A percentile compares a stretch with the other conserved stretches of the same genome.
phyloP scores from a whole-genome alignment of 1,284 basidiomycete species.

The Ganoderma multipileum region DNA sequence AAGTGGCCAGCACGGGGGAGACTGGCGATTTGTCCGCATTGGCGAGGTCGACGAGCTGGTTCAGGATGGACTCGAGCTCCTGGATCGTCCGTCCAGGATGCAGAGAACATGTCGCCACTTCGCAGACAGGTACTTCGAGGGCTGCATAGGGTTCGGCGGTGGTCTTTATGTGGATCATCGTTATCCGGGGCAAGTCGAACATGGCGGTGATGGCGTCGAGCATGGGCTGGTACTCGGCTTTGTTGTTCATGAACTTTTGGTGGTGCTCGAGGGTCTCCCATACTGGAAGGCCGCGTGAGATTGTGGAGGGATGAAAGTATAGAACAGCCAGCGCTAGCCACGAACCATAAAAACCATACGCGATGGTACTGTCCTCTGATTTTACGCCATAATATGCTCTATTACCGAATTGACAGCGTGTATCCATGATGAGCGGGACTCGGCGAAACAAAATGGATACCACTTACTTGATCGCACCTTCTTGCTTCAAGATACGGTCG shows the following conservation, averaged over 20 bases:
- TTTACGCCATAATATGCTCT: constrained; percentile 33
- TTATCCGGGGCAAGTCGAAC: constrained; percentile 11
- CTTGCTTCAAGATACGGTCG: constrained; percentile 27
- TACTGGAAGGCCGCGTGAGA: background rate
- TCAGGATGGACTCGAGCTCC: constrained; percentile 2
- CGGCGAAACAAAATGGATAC: background rate
- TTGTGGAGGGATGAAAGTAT: background rate
- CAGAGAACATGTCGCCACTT: constrained; percentile 28
- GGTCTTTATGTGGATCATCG: constrained; percentile 31
- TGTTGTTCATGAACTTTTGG: constrained; percentile 27
- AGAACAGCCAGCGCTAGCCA: too few relatives aligned
- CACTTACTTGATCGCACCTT: constrained; percentile 32
- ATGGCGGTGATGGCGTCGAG: constrained; percentile 10
- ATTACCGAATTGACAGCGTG: background rate
- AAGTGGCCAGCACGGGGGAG: constrained; percentile 3
- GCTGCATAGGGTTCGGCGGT: constrained; percentile 30
- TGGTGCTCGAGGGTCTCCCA: constrained; percentile 26
- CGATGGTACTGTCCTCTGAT: constrained; percentile 30
- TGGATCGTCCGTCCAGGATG: constrained; percentile 14
- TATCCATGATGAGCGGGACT: background rate
- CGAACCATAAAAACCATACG: constrained; percentile 29
- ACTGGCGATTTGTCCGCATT: constrained; percentile 4
- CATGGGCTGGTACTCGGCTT: constrained; percentile 25
- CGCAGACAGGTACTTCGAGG: constrained; percentile 29
- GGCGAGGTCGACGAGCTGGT: background rate